Evolutionary conservation across 2,329 filamentous ascomycete genomes (phyloP).

Genomic region (Calonectria pseudoreteaudii): DNA sequence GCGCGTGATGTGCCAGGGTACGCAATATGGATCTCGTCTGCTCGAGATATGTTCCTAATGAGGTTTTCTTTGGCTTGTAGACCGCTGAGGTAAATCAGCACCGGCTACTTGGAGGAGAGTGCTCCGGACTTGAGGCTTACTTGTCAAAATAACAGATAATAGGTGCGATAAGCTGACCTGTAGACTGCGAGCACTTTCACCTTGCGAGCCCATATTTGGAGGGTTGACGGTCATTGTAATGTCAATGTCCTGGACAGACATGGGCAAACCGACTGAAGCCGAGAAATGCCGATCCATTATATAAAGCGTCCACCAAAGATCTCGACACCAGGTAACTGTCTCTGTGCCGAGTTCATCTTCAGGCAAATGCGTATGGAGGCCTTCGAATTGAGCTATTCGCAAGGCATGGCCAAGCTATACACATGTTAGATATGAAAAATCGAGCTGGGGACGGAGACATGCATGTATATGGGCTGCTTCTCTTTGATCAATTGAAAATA

Average conservation of each 20-base stretch:
- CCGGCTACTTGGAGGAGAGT: rapidly evolving
- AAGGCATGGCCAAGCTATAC: constrained; percentile 53
- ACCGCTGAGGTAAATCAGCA: constrained; percentile 42
- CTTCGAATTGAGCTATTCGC: constrained; percentile 56
- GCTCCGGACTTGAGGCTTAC: constrained; percentile 35
- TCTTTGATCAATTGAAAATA: constrained; percentile 52
- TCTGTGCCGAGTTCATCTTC: constrained; percentile 49
- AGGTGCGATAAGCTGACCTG: constrained; percentile 52
- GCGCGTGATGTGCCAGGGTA: constrained; percentile 50
- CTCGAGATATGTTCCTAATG: constrained; percentile 49
- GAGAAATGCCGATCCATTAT: constrained; percentile 55
- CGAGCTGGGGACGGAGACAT: neutral
- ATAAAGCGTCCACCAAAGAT: constrained; percentile 56
- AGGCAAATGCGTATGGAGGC: constrained; percentile 53
- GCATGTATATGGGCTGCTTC: constrained; percentile 48
- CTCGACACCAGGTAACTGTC: constrained; percentile 48
- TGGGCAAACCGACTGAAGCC: constrained; percentile 52
- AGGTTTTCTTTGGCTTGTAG: constrained; percentile 50
- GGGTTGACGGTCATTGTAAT: constrained; percentile 50
- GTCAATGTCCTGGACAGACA: constrained; percentile 51
- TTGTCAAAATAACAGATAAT: constrained; percentile 49
- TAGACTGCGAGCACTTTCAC: constrained; percentile 47
- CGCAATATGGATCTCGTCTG: constrained; percentile 51
- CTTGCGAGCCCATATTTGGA: constrained; percentile 41
- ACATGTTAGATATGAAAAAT: neutral